Base-by-base conservation (phyloP, 2,329 filamentous ascomycete species). In the Proliferodiscus dingleyae region DNA sequence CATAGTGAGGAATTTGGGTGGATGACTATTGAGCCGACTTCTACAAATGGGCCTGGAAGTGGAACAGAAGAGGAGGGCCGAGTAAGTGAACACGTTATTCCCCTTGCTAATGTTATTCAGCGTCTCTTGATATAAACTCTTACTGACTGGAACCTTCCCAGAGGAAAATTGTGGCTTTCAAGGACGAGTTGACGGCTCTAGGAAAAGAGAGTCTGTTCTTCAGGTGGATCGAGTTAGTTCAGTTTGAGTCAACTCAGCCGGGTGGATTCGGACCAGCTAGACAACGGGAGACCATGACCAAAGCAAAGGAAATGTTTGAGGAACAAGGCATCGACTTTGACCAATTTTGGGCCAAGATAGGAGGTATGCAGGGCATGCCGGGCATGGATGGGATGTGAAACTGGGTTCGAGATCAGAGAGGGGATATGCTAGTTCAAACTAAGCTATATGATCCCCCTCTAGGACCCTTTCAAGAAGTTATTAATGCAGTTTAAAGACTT, bases 131-230 rank as follows among this genome's bases (percentile, higher is more conserved):
- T 15, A 32, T 15, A 32, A 15, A 15, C 28, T 3, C n/a, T 15
- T 15, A 13, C 7, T 18, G 13, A 37, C 13, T 23, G 7, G 10
- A 2, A n/a, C 10, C 5, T 15, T 5, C 10, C 34, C 34, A 37
- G 55, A 78, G 81, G 52, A 88, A 93, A 66, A 83, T 96, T 7
- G 78, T 93, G 51, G 75, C 77, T 2, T 94, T 96, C 64, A 83
- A 87, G 57, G 85, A 93, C 34, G 81, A 81, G 16, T 73, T 96
- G 56, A 75, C 78, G 1, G 75, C 75, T 2, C 73, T 93, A 66
- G 89, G 85, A 34, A 95, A 95, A 67, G 90, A 95, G 65, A 81
- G 85, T 53, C 66, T 96, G 43, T 96, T 96, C 69, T 95, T 87
- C 69, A 80, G 85, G 45, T 95, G 89, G 89, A 87, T 95, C 39